Evolutionary conservation across 2,329 filamentous ascomycete genomes (phyloP).

Genomic region (Pyricularia pennisetigena): DNA sequence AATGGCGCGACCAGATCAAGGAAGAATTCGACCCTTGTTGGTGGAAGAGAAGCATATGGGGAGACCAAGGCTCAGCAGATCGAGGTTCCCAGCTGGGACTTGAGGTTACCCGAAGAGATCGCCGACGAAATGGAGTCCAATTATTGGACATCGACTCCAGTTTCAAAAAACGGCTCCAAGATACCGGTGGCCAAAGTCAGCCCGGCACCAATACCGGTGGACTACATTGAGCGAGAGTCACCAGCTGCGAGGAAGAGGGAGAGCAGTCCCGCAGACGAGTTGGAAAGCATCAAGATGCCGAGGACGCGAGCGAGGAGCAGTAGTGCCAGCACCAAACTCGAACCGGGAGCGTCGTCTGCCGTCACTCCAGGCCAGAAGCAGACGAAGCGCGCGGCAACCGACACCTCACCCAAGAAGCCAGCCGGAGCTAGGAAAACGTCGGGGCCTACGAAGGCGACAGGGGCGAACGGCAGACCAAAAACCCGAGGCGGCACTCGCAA

Average conservation of each 20-base stretch:
- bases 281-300: slow-evolving; percentile 47
- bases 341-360: slow-evolving; percentile 21
- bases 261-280: slow-evolving; percentile 33
- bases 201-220: slow-evolving; percentile 62
- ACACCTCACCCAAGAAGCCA: slow-evolving; percentile 45
- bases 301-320: slow-evolving; percentile 62
- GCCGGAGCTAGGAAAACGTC: slow-evolving; percentile 33
- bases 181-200: slow-evolving; percentile 82
- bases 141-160: slow-evolving; percentile 41
- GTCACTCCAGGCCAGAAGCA: slow-evolving; percentile 6
- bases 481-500: slow-evolving; percentile 49
- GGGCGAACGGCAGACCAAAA: slow-evolving; percentile 42
- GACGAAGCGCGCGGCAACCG: slow-evolving; percentile 31
- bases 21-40: slow-evolving; percentile 33
- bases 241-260: slow-evolving; percentile 53
- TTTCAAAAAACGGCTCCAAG: slow-evolving; percentile 58
- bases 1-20: slow-evolving; percentile 22
- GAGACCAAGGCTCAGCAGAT: slow-evolving; percentile 28
- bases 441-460: slow-evolving; percentile 27
- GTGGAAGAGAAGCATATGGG: slow-evolving; percentile 6
- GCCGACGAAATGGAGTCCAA: slow-evolving; percentile 43
- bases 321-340: slow-evolving; percentile 56
- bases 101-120: slow-evolving; percentile 69
- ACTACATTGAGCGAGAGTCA: slow-evolving; percentile 65
- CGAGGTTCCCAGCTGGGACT: slow-evolving; percentile 53